A percentile compares a stretch with the other conserved stretches of the same genome.
phyloP scores from a whole-genome alignment of 2,329 filamentous ascomycete genomes.

The Cladosporium sp. region DNA sequence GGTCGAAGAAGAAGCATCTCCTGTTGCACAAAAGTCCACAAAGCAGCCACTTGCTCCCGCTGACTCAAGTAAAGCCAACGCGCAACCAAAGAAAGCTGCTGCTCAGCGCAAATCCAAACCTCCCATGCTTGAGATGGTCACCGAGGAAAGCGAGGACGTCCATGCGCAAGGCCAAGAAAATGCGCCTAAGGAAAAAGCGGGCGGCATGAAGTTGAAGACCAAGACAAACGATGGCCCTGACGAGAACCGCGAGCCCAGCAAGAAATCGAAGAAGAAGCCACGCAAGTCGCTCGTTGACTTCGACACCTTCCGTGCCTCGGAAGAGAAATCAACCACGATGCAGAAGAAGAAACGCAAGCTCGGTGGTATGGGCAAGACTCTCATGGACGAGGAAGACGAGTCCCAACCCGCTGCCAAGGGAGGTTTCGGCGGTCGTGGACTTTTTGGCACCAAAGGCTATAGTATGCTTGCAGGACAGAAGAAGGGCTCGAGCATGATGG shows the following conservation, averaged over 20 bases:
- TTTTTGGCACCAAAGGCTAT: constrained; percentile 29
- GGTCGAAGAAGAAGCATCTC: constrained; percentile 21
- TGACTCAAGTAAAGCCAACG: constrained; percentile 42
- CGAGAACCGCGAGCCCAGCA: constrained; percentile 31
- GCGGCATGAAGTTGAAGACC: constrained; percentile 36
- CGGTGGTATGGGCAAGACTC: constrained; percentile 34
- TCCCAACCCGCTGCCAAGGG: constrained; percentile 19
- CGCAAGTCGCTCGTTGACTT: constrained; percentile 48
- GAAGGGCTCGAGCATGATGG: constrained; percentile 25
- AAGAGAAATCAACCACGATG: constrained; percentile 26
- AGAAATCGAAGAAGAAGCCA: constrained; percentile 27
- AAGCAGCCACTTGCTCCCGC: constrained; percentile 42
- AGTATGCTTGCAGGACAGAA: constrained; percentile 27
- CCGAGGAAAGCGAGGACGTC: constrained; percentile 40
- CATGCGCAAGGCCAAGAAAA: constrained; percentile 36
- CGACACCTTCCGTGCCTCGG: constrained; percentile 30
- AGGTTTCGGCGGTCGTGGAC: constrained; percentile 20
- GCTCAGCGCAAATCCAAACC: constrained; percentile 35
- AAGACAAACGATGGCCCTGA: constrained; percentile 32
- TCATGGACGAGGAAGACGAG: constrained; percentile 39
- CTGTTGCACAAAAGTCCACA: constrained; percentile 27
- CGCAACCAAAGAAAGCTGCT: constrained; percentile 34
- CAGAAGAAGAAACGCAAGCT: constrained; percentile 35
- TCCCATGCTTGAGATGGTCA: constrained; percentile 40
- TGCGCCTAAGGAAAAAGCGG: constrained; percentile 21